Evolutionary conservation across 495 filamentous ascomycete genomes (phyloP).

Genomic region (Podospora pseudoanserina): DNA sequence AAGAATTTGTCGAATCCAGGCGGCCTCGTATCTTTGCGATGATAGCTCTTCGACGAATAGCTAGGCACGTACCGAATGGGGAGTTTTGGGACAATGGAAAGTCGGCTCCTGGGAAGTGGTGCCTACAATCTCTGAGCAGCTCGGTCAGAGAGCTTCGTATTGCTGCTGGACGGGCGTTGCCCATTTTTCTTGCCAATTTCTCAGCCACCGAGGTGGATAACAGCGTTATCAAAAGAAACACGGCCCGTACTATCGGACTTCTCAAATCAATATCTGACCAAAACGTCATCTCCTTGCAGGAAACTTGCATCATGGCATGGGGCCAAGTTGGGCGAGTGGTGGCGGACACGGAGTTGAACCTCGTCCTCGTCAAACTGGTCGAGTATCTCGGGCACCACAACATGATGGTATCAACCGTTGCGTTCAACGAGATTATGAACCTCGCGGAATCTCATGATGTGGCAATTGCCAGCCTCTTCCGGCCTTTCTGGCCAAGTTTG

Average conservation of each 20-base stretch:
- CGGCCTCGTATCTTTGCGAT: conserved; percentile 68
- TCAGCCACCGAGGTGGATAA: conserved; percentile 39
- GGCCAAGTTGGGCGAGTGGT: conserved; percentile 66
- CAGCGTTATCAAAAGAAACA: conserved; percentile 55
- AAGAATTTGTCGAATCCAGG: conserved; percentile 56
- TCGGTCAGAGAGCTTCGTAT: conserved; percentile 82
- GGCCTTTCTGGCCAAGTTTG: conserved; percentile 82
- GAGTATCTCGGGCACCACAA: conserved; percentile 85
- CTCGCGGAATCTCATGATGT: conserved; percentile 60
- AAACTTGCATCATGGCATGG: conserved; percentile 81
- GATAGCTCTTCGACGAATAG: conserved; percentile 62
- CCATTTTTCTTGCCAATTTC: conserved; percentile 58
- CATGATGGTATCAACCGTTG: conserved; percentile 68
- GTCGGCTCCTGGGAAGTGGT: conserved; percentile 71
- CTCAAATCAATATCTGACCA: conserved; percentile 67
- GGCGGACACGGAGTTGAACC: conserved; percentile 72
- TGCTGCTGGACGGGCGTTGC: conserved; percentile 56
- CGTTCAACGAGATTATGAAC: conserved; percentile 67
- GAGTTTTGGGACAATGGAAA: conserved; percentile 61
- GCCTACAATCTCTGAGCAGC: conserved; percentile 72
- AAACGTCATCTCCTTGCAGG: conserved; percentile 60
- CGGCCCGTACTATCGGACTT: conserved; percentile 61
- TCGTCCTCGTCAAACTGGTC: conserved; percentile 76
- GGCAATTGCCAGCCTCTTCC: conserved; percentile 63
- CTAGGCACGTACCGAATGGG: conserved; percentile 56